These are phyloP conservation scores for Mangifera indica DNA, from an alignment of 345 rosid species.

Conservation along the genomic window DNA sequence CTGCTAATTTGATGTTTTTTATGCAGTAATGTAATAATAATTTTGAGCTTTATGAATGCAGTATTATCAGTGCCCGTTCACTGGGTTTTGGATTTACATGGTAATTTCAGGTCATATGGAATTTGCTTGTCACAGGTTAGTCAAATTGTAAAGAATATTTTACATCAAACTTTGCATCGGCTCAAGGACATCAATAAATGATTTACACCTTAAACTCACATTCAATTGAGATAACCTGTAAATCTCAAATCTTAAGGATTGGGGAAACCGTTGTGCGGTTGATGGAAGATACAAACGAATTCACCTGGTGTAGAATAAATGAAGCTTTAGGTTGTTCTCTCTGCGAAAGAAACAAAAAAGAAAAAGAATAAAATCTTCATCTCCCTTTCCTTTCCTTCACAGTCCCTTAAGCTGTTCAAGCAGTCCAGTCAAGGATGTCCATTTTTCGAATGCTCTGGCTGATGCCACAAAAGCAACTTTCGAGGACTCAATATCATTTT, in stretches of 20 bases:
- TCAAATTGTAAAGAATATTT: neutral
- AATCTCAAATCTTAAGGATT: slow-evolving; percentile 11
- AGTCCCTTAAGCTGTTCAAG: slow-evolving; percentile 68
- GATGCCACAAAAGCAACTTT: slow-evolving; percentile 72
- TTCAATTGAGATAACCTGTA: neutral
- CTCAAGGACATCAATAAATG: slow-evolving; percentile 22
- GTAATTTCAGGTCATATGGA: neutral
- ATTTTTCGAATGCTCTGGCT: slow-evolving; percentile 80
- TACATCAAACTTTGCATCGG: slow-evolving; percentile 6
- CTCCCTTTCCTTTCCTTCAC: slow-evolving; percentile 21
- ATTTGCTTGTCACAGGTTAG: neutral
- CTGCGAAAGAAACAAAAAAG: neutral
- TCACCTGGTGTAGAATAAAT: neutral
- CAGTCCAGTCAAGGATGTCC: slow-evolving; percentile 73
- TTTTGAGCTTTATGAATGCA: neutral
- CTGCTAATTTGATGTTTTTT: slow-evolving; percentile 20
- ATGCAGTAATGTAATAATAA: slow-evolving; percentile 24
- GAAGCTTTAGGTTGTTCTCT: slow-evolving; percentile 4
- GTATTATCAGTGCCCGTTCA: neutral
- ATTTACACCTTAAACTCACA: slow-evolving; percentile 10
- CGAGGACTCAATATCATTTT: slow-evolving; percentile 74
- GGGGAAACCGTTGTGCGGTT: neutral
- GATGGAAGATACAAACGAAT: slow-evolving; percentile 1
- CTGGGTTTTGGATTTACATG: neutral
- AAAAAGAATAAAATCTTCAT: neutral